phyloP scores from a whole-genome alignment of 2,329 filamentous ascomycete genomes.

The Aspergillus sp. region DNA sequence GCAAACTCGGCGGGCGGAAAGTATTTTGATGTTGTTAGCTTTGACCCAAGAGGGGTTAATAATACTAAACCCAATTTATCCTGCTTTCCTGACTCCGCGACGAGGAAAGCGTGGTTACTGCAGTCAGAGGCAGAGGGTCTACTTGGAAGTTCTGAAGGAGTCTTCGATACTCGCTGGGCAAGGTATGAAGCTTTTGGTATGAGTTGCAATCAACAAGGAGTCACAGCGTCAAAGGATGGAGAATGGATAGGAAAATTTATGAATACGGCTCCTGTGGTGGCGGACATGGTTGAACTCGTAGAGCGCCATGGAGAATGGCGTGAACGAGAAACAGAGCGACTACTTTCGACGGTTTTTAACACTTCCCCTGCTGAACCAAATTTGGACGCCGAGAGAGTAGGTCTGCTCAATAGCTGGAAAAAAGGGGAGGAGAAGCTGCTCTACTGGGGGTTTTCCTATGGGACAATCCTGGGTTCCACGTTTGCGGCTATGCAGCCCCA shows the following conservation, averaged over 20 bases:
- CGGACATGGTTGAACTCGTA: slow-evolving; percentile 9
- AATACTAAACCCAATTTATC: slow-evolving; percentile 6
- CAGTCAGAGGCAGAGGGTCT: background rate
- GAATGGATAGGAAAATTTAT: slow-evolving; percentile 1
- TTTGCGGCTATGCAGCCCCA: slow-evolving; percentile 10
- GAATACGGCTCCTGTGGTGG: slow-evolving; percentile 6
- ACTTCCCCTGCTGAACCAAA: background rate
- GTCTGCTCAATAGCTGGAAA: background rate
- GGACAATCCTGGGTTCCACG: background rate
- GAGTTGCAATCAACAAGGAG: background rate
- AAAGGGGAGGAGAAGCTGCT: slow-evolving; percentile 5
- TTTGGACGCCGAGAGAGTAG: background rate
- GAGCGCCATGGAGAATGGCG: slow-evolving; percentile 13
- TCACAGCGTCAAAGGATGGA: background rate
- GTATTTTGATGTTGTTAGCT: slow-evolving; percentile 9
- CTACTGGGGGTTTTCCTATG: slow-evolving; percentile 11
- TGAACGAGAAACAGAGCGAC: background rate
- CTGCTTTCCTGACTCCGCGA: background rate
- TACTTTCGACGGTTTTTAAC: background rate
- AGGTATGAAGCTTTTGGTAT: background rate
- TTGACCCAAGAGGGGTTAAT: slow-evolving; percentile 10
- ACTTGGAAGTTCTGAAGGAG: background rate
- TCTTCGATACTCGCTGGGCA: slow-evolving; percentile 5
- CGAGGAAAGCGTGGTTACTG: background rate
- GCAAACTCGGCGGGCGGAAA: background rate